Conservation (phyloP, 768 basidiomycete species). For the Pleurotus giganteus region DNA sequence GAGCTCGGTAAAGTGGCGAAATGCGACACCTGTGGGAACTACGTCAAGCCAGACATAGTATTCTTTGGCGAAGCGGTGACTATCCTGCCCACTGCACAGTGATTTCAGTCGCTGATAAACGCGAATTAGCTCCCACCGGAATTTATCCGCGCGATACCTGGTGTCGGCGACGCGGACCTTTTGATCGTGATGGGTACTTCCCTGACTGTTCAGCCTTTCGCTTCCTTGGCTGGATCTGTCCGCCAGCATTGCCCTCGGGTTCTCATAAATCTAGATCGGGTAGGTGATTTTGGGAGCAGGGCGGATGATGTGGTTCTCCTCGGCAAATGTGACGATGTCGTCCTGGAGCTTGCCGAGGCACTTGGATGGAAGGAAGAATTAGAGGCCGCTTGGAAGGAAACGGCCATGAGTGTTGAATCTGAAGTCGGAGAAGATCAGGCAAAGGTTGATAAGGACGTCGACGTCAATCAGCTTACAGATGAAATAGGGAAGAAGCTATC, state of each 20-base stretch:
- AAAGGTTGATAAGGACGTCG: constrained; percentile 8
- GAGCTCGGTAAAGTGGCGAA: constrained; percentile 60
- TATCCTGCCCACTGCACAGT: constrained; percentile 8
- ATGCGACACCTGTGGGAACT: constrained; percentile 65
- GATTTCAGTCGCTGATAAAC: background rate
- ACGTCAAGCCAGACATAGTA: constrained; percentile 93
- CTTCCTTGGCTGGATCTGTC: constrained; percentile 64
- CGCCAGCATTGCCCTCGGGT: constrained; percentile 66
- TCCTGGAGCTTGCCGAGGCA: constrained; percentile 57
- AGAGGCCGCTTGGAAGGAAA: constrained; percentile 51
- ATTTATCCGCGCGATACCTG: constrained; percentile 59
- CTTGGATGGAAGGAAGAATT: constrained; percentile 78
- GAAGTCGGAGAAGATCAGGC: constrained; percentile 12
- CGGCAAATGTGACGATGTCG: constrained; percentile 69
- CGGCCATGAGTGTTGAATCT: constrained; percentile 27
- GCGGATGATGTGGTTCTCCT: constrained; percentile 62
- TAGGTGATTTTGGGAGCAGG: constrained; percentile 59
- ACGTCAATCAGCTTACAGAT: constrained; percentile 11
- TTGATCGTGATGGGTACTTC: constrained; percentile 92
- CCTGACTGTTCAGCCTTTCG: constrained; percentile 84
- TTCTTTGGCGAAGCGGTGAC: constrained; percentile 84
- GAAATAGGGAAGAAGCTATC: constrained; percentile 3
- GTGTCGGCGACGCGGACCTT: constrained; percentile 70
- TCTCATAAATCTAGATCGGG: constrained; percentile 85
- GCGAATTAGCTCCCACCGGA: constrained; percentile 62